Evolutionary conservation across 2,329 filamentous ascomycete genomes (phyloP), one percentile per base, ranked within the genome.

Genomic region (Cytospora piceicola): DNA sequence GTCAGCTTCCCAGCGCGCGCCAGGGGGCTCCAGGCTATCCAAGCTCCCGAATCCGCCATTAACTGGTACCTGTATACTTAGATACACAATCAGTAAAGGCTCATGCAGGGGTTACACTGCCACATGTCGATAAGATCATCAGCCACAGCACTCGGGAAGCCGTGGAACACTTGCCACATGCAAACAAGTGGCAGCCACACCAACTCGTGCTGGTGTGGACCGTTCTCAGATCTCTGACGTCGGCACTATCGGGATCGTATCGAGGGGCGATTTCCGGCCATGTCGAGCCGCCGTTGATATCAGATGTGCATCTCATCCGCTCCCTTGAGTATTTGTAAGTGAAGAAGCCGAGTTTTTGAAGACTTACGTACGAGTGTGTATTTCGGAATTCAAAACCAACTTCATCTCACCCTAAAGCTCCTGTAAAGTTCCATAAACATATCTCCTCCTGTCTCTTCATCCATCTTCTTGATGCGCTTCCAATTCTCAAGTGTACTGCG

Each of bases 401-500:
- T 39, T 39, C 36, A 39, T 46, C 34, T 27, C 11, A 62, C 12
- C 17, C 11, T 34, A 49, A 14, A 57, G 14, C 34, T 36, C 9
- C 8, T 51, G 20, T 29, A 6, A 36, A 30, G 20, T 9, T 20
- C n/a, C n/a, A 22, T 2, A 46, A 14, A 29, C 27, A 3, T 29
- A 29, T 29, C 27, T 29, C 27, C 42, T 34, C 20, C 8, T n/a
- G 27, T 15, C 39, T 5, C 4, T 27, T 34, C 17, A 56, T 49
- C 22, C 39, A 24, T 30, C 32, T 39, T 55, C 65, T 61, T 59
- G 73, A 87, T 87, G 83, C 82, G 81, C 73, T 79, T 85, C 71
- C 80, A 77, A 59, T 74, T 83, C 63, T 77, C 82, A 63, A 80
- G 77, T 61, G 72, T 87, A 66, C 71, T 83, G 68, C 76, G 77